Percentiles rank a stretch among this genome's conserved stretches.
Evolutionary conservation across 2,329 filamentous ascomycete species (phyloP).

Genomic region (Hypoxylon sp.): DNA sequence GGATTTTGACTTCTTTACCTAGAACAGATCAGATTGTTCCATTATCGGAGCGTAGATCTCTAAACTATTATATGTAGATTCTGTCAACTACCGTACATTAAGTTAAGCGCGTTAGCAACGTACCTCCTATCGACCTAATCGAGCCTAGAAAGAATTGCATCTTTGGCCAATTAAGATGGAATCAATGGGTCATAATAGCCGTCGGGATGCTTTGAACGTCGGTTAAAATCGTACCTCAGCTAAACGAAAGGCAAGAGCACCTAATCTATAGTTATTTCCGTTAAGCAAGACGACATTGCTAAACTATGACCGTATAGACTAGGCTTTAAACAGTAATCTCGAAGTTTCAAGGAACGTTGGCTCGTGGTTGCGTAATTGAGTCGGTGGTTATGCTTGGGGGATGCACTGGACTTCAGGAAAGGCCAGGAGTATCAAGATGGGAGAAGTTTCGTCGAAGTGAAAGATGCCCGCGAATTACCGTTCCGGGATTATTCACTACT

Average conservation of each 20-base stretch:
- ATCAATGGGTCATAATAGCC: neutral
- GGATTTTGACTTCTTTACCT: constrained; percentile 1
- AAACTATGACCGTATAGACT: neutral
- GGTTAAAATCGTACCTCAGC: neutral
- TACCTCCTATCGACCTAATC: neutral
- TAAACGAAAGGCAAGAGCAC: neutral
- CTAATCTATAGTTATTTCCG: constrained; percentile 9
- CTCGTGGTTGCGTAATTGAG: neutral
- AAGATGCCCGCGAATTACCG: neutral
- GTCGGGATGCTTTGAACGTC: neutral
- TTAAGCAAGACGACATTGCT: neutral
- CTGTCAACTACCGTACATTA: constrained; percentile 1
- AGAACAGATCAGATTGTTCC: constrained; percentile 11
- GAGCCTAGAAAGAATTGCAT: constrained; percentile 14
- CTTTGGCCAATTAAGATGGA: constrained; percentile 5
- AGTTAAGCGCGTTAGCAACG: constrained; percentile 9
- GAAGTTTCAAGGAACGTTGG: neutral
- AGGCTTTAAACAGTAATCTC: neutral
- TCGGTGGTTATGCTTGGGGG: neutral
- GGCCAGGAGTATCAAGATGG: neutral
- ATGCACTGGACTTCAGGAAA: neutral
- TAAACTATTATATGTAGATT: neutral
- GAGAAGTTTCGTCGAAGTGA: neutral
- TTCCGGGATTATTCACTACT: neutral
- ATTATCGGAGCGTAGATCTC: constrained; percentile 20